Base-by-base conservation (phyloP, 176 grass and related monocot genomes). In the Oryza coarctata region DNA sequence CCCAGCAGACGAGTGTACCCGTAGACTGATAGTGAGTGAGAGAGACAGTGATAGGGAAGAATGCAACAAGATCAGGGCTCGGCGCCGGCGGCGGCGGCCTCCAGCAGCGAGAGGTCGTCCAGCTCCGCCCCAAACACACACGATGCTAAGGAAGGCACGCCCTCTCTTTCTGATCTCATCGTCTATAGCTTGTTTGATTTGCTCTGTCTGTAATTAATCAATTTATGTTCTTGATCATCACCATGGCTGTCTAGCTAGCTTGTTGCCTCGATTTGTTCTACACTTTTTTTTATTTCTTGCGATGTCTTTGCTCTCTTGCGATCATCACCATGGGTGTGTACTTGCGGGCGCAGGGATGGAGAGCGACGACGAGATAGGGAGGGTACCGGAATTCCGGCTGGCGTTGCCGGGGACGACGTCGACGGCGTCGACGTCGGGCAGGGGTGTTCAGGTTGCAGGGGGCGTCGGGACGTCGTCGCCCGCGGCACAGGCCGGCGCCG, bases 31-130 rank as follows among this genome's bases (percentile, higher is more conserved):
- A 25, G 32, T 33, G 55, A 60, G 55, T 23, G 20, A n/a, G 55
- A 10, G 8, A 25, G 55, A 60, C 12, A 25, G 55, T 8, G 7
- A 47, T 33, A 47, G 45, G 45, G 7, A 70, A 73, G 74, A 78
- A 89, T 92, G 84, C 91, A 91, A 70, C 91, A 90, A 74, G 93
- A 94, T 7, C 96, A 86, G 81, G 82, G 78, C 71, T 76, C 85
- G 34, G 90, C 79, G 72, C 83, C 90, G 70, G 90, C 79, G 72
- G 86, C 90, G 70, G 89, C 89, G 64, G 91, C 76, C 70, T 99
- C 93, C 65, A 99, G 96, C 88, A 99, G 93, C 89, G 91, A 94
- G 65, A 86, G 93, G 75, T 99, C 93, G 17, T 99, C 91, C 10
- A 95, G 93, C 85, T 95, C 96, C 7, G 86, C 75, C 7, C 82